A percentile compares a stretch with the other conserved stretches of the same genome.
Conservation (phyloP, 352 stramenopile genomes). For the Phytopythium helicoides region DNA sequence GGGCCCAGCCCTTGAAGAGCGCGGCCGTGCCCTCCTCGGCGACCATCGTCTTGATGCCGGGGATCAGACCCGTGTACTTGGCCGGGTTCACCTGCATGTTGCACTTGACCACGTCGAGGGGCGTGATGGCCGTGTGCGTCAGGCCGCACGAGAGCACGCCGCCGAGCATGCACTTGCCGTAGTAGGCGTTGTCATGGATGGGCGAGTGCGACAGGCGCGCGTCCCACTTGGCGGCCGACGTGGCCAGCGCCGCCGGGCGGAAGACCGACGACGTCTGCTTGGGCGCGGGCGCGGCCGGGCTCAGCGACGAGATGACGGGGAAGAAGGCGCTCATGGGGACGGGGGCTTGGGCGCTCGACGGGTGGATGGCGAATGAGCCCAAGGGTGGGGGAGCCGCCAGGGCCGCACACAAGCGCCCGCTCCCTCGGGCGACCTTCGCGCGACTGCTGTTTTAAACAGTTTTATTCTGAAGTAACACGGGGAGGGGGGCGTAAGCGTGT, state of each 20-base stretch:
- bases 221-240: conserved; percentile 81
- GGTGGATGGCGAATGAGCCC: conserved; percentile 66
- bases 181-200: conserved; percentile 90
- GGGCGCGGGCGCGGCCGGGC: conserved; percentile 43
- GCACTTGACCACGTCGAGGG: conserved; percentile 94
- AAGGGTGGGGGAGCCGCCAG: conserved; percentile 9
- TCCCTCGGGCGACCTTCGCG: background rate
- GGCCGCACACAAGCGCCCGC: background rate
- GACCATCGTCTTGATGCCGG: conserved; percentile 85
- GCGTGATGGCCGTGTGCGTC: conserved; percentile 92
- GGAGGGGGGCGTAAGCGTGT: too few species aligned
- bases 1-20: conserved; percentile 91
- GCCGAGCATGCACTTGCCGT: conserved; percentile 94
- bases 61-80: conserved; percentile 82
- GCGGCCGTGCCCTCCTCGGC: conserved; percentile 78
- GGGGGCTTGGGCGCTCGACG: conserved; percentile 31
- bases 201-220: conserved; percentile 75
- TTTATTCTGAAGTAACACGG: conserved; percentile 3
- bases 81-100: conserved; percentile 92
- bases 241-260: conserved; percentile 56
- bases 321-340: conserved; percentile 71
- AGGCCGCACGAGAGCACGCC: conserved; percentile 92
- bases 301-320: conserved; percentile 69
- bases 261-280: conserved; percentile 27
- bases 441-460: conserved; percentile 28